A percentile compares a stretch with the other conserved stretches of the same genome.
These are phyloP conservation scores for Apocynum venetum DNA, from an alignment of 257 asterid genomes.

Conservation along the genomic window DNA sequence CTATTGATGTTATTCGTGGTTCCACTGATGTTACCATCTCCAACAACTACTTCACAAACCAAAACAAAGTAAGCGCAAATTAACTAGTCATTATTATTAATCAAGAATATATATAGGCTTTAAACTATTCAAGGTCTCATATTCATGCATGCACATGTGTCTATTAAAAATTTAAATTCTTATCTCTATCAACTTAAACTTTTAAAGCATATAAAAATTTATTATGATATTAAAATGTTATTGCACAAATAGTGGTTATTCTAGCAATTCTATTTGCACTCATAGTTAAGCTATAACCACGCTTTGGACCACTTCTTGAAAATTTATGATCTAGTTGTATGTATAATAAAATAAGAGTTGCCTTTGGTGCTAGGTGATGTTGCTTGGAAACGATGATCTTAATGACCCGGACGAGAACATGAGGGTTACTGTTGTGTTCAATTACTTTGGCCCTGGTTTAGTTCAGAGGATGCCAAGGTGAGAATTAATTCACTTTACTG, in stretches of 20 bases:
- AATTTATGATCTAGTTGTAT: too few relatives aligned
- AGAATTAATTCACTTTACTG: neutral
- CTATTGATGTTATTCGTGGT: slow-evolving; percentile 48
- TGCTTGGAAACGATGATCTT: slow-evolving; percentile 59
- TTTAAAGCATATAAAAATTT: too few relatives aligned
- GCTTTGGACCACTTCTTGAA: too few relatives aligned
- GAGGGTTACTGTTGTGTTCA: slow-evolving; percentile 66
- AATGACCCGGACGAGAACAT: slow-evolving; percentile 41
- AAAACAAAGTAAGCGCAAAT: slow-evolving; percentile 44
- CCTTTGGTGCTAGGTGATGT: slow-evolving; percentile 45
- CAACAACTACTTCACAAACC: slow-evolving; percentile 60
- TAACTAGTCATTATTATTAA: neutral
- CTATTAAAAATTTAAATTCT: too few relatives aligned
- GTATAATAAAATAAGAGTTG: too few relatives aligned
- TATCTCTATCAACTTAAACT: too few relatives aligned
- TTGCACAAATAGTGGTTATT: neutral
- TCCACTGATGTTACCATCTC: slow-evolving; percentile 54
- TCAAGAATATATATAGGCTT: too few relatives aligned
- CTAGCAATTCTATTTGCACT: too few relatives aligned
- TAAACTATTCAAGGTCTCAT: neutral
- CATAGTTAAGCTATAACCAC: too few relatives aligned
- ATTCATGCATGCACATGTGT: neutral
- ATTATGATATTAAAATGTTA: too few relatives aligned
- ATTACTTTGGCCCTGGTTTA: slow-evolving; percentile 63
- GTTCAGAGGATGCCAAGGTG: slow-evolving; percentile 74